Conservation (phyloP, 2,329 filamentous ascomycete species). For the Paraphoma sp. region DNA sequence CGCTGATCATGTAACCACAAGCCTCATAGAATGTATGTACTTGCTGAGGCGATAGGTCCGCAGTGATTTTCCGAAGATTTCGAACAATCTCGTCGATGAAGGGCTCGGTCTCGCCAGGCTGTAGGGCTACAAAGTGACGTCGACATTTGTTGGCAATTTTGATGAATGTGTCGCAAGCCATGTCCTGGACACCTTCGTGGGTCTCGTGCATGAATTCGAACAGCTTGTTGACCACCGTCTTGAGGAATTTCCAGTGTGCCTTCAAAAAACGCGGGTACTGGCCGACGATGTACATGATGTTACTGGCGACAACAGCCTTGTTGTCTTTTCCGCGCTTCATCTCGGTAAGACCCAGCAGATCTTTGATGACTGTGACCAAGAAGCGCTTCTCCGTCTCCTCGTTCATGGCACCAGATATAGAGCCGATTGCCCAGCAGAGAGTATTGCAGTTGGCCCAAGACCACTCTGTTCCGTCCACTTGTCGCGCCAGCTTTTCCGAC, state of each 20-base stretch:
- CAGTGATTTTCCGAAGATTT: conserved; percentile 94
- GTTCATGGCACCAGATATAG: conserved; percentile 98
- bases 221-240: conserved; percentile 99
- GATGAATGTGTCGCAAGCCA: conserved; percentile 99
- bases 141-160: conserved; percentile 99
- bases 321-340: conserved; percentile 99
- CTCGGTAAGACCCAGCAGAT: conserved; percentile 92
- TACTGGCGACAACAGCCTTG: conserved; percentile 97
- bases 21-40: conserved; percentile 99
- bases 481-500: conserved; percentile 95
- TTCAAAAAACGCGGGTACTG: conserved; percentile 98
- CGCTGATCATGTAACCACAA: conserved; percentile 98
- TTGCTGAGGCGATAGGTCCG: conserved; percentile 92
- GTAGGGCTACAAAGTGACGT: conserved; percentile 93
- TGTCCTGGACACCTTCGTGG: conserved; percentile 98
- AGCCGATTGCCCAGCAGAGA: conserved; percentile 98
- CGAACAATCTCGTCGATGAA: conserved; percentile 99
- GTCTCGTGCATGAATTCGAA: conserved; percentile 99
- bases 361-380: conserved; percentile 97
- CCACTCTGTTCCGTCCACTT: conserved; percentile 96
- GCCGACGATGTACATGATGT: conserved; percentile 99
- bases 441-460: conserved; percentile 99
- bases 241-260: conserved; percentile 99
- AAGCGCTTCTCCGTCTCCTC: conserved; percentile 99
- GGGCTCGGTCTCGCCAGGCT: conserved; percentile 91